A percentile compares a stretch with the other conserved stretches of the same genome.
phyloP scores from a whole-genome alignment of 192 early-diverging fungal genomes.

The Polychytrium aggregatum region DNA sequence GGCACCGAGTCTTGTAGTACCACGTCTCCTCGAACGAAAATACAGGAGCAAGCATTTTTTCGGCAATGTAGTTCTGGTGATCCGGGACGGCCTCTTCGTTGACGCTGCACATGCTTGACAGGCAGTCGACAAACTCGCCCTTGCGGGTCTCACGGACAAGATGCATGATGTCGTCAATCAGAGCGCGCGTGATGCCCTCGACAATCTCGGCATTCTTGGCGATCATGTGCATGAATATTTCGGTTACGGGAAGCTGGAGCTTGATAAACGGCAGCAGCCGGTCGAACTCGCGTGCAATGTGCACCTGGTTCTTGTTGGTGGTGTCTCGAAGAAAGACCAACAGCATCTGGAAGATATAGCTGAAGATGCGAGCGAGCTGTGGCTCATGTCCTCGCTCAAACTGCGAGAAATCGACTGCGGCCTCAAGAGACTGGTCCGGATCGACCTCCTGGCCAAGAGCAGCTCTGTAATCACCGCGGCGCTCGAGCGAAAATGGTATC shows the following conservation, averaged over 20 bases:
- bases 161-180: conserved; percentile 6
- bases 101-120: conserved; percentile 19
- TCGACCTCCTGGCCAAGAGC: too few species aligned
- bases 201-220: conserved; percentile 16
- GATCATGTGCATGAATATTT: conserved; percentile 23
- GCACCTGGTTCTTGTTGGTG: conserved; percentile 16
- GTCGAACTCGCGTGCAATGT: conserved; percentile 21
- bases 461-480: background rate
- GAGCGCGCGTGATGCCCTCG: conserved; percentile 6
- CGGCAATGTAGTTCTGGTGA: conserved; percentile 18
- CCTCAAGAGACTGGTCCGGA: too few species aligned
- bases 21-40: too few species aligned
- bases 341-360: conserved; percentile 13
- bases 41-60: too few species aligned
- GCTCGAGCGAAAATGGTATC: conserved; percentile 9
- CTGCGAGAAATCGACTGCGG: too few species aligned
- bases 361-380: conserved; percentile 8
- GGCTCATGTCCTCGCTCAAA: conserved; percentile 11
- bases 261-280: conserved; percentile 13
- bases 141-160: background rate
- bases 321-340: conserved; percentile 16
- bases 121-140: conserved; percentile 14
- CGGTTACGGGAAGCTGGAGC: conserved; percentile 20
- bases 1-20: too few species aligned
- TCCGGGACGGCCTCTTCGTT: conserved; percentile 11